Conservation (phyloP, 495 filamentous ascomycete genomes). For the Penicillium bialowiezense region DNA sequence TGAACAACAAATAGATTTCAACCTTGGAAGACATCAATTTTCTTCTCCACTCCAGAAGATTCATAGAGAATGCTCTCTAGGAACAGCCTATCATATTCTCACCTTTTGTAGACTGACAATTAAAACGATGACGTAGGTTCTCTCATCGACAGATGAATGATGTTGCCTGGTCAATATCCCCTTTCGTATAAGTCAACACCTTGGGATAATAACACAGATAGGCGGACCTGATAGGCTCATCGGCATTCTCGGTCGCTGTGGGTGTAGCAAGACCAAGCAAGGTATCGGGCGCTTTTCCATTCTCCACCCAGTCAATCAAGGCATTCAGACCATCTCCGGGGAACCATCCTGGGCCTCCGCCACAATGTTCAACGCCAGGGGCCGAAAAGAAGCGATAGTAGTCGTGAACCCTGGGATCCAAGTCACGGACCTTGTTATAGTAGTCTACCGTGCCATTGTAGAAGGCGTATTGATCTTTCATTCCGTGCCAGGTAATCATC, state of each 20-base stretch:
- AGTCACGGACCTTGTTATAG: conserved; percentile 12
- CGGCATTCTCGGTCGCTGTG: background rate
- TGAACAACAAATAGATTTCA: too few species aligned
- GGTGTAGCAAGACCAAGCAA: conserved; percentile 4
- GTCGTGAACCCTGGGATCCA: conserved; percentile 13
- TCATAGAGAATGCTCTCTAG: too few species aligned
- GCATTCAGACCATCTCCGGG: conserved; percentile 13
- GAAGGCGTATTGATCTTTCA: conserved; percentile 18
- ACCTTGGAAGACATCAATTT: too few species aligned
- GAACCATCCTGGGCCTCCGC: conserved; percentile 16
- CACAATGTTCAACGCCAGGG: conserved; percentile 32
- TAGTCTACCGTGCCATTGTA: conserved; percentile 15
- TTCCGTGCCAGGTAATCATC: conserved; percentile 41
- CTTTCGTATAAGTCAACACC: background rate
- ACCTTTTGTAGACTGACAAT: too few species aligned
- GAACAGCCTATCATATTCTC: too few species aligned
- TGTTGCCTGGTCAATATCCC: background rate
- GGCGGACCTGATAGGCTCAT: background rate
- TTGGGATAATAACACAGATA: background rate
- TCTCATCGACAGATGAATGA: background rate
- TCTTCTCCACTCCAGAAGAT: too few species aligned
- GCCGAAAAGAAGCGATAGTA: conserved; percentile 28
- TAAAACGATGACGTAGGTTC: too few species aligned
- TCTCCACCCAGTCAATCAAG: conserved; percentile 32
- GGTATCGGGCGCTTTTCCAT: conserved; percentile 18